Base-by-base conservation (phyloP, 1,284 basidiomycete species). In the Cryptococcus sp. region DNA sequence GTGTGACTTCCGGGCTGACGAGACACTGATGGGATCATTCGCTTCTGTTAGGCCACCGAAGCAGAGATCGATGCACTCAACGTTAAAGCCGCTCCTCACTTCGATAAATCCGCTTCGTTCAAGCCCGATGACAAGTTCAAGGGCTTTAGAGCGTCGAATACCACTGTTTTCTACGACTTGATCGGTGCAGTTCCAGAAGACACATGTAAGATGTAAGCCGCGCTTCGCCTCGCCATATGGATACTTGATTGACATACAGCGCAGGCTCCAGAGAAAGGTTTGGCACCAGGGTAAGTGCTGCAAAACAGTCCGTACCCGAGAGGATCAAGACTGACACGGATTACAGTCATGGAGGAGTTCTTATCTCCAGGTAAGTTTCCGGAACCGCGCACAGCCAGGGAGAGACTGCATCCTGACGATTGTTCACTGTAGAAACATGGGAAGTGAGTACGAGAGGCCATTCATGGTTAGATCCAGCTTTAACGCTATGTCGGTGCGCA, bases 31-130 rank as follows among this genome's bases (percentile, higher is more conserved):
- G 31, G 13, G 13, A 13, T 8, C 31, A 25, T 20, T 53, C 19
- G 1, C 31, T 57, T 50, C 8, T 13, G 5, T 40, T n/a, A 66
- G 64, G 47, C 46, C 16, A 51, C 56, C 7, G 61, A 59, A 22
- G 59, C 54, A n/a, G 65, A 66, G 46, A 53, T 66, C 20, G 62
- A 66, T 42, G 56, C 56, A 13, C 50, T 64, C 17, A 66, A 64
- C 46, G 59, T 47, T 15, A 66, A 64, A 35, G 57, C 65, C 19
- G 52, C 38, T 15, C 45, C 46, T 19, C 65, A 66, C 38, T 66
- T 64, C 42, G 65, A 58, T 5, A 57, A 35, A 8, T 8, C 31
- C 8, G 31, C 31, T 35, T 35, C 31, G 3, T 35, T 35, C 31
- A 35, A 35, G 31, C 31, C 31, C 4, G 53, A 54, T n/a, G 58